Percentiles rank a stretch among this genome's conserved stretches.
Conservation (phyloP, 2,329 filamentous ascomycete genomes). For the Arthrobotrys sphaeroides region DNA sequence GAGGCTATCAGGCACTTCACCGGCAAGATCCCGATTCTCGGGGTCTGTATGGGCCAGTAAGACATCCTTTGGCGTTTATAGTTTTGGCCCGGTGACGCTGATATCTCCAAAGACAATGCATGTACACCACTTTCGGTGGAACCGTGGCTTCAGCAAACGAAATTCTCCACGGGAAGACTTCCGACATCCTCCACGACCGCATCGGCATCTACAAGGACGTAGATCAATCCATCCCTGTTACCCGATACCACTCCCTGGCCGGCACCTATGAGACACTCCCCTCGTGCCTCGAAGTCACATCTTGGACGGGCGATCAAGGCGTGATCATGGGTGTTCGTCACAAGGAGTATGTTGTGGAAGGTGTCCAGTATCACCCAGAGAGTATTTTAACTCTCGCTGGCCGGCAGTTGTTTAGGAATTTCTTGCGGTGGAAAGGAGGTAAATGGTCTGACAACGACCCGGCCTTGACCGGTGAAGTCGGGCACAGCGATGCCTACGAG, state of each 20-base stretch:
- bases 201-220: conserved; percentile 92
- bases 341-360: conserved; percentile 89
- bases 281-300: conserved; percentile 84
- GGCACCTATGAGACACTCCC: conserved; percentile 89
- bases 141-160: conserved; percentile 92
- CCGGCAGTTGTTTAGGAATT: conserved; percentile 89
- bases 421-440: conserved; percentile 84
- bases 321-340: conserved; percentile 98
- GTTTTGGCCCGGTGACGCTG: too few species aligned
- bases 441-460: conserved; percentile 85
- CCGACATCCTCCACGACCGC: conserved; percentile 83
- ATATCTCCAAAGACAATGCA: conserved; percentile 76
- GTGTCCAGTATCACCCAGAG: conserved; percentile 97
- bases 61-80: conserved; percentile 61
- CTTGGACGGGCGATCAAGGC: conserved; percentile 83
- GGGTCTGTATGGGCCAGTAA: conserved; percentile 98
- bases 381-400: conserved; percentile 94
- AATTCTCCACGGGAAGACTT: conserved; percentile 97
- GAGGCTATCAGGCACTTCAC: conserved; percentile 90
- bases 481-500: conserved; percentile 56
- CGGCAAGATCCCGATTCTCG: conserved; percentile 92
- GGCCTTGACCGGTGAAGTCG: conserved; percentile 61
- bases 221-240: conserved; percentile 82
- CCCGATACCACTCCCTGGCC: conserved; percentile 93
- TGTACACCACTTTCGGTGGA: conserved; percentile 91